Evolutionary conservation across 352 stramenopile species (phyloP).

Genomic region (Globisporangium paroecandrum): DNA sequence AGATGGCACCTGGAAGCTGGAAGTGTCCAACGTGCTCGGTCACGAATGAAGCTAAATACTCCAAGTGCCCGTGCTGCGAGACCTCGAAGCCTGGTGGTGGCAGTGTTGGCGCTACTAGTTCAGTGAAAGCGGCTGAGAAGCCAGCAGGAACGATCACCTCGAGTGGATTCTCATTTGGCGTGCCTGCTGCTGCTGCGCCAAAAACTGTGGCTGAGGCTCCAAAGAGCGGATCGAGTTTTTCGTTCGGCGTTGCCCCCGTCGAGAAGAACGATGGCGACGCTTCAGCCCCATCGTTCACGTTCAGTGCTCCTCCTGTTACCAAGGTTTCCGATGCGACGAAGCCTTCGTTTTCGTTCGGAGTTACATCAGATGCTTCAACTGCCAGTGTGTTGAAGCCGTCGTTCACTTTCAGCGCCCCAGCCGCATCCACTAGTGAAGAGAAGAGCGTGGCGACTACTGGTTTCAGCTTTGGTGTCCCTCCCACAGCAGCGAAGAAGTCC

Average conservation of each 20-base stretch:
- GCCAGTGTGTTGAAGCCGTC: conserved; percentile 18
- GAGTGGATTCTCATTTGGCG: conserved; percentile 32
- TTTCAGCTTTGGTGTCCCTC: conserved; percentile 31
- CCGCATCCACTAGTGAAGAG: not conserved
- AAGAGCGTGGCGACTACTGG: conserved; percentile 11
- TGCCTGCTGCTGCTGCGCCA: not conserved
- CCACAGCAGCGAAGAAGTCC: conserved; percentile 7
- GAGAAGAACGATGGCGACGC: conserved; percentile 16
- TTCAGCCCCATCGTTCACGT: conserved; percentile 42
- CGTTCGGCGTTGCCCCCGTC: conserved; percentile 23
- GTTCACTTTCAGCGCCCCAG: conserved; percentile 20
- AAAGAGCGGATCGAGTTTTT: conserved; percentile 21
- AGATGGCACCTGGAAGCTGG: conserved; percentile 68
- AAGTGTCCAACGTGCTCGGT: conserved; percentile 80
- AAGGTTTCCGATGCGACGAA: conserved; percentile 11
- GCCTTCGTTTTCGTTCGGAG: conserved; percentile 25
- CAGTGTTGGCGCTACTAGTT: not conserved
- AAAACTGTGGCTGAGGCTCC: conserved; percentile 12
- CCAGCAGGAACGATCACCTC: conserved; percentile 12
- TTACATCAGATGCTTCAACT: conserved; percentile 3
- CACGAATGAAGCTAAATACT: conserved; percentile 45
- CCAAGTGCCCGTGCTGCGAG: conserved; percentile 83
- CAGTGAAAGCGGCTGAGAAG: conserved; percentile 5
- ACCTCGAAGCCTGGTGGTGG: conserved; percentile 37
- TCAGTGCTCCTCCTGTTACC: conserved; percentile 39